A percentile compares a stretch with the other conserved stretches of the same genome.
Evolutionary conservation across 2,329 filamentous ascomycete species (phyloP).

Genomic region (Diaporthe capsici): DNA sequence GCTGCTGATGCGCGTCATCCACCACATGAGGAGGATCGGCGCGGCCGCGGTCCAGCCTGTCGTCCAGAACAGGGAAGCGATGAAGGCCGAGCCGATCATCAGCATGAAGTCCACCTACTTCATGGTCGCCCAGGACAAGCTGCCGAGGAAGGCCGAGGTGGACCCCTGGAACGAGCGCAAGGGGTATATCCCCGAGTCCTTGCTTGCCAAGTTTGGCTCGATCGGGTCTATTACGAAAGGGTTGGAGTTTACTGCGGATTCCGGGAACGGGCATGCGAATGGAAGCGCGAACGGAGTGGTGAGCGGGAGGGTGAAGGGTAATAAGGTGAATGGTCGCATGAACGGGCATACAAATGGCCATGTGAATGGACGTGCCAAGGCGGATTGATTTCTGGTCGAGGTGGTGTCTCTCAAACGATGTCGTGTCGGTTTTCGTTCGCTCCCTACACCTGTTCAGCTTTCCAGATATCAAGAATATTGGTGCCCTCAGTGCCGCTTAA

Average conservation of each 20-base stretch:
- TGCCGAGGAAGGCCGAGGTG: constrained; percentile 35
- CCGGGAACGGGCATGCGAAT: neutral
- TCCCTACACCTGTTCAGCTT: too few relatives aligned
- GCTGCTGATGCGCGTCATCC: constrained; percentile 64
- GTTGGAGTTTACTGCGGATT: constrained; percentile 17
- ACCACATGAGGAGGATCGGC: constrained; percentile 57
- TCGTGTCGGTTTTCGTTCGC: neutral
- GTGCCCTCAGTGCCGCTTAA: neutral
- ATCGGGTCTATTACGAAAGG: constrained; percentile 36
- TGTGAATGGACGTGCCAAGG: neutral
- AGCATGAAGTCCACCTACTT: constrained; percentile 41
- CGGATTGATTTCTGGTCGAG: neutral
- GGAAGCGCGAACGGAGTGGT: neutral
- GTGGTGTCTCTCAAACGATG: too few relatives aligned
- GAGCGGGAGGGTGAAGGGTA: neutral
- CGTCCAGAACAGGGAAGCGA: constrained; percentile 25
- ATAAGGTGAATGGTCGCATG: neutral
- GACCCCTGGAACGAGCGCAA: constrained; percentile 39
- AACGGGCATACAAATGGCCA: neutral
- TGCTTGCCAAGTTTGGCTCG: constrained; percentile 19
- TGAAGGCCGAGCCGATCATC: constrained; percentile 34
- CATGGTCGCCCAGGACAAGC: constrained; percentile 31
- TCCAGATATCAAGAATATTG: too few relatives aligned
- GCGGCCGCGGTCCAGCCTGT: constrained; percentile 40
- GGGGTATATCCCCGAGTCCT: constrained; percentile 31